Evolutionary conservation across 2,329 filamentous ascomycete species (phyloP), one percentile per base, ranked within the genome.

Genomic region (Penicillium sp.): DNA sequence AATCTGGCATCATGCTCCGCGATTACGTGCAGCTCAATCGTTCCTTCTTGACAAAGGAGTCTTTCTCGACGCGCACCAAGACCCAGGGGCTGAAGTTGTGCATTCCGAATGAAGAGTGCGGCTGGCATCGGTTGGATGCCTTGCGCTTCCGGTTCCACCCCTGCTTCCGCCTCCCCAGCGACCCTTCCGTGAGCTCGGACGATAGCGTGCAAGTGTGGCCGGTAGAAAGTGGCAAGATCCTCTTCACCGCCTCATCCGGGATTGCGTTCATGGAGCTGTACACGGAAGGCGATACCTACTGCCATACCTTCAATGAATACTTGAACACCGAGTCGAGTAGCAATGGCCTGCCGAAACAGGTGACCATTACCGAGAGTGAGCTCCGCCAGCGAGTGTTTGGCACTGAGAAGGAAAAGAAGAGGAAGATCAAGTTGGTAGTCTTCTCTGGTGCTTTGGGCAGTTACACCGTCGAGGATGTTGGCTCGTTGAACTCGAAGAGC

Each of bases 141-240:
- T 74, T 98, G 36, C 86, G 89, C 26, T 95, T 96, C 71, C 83
- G 89, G 50, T 85, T 83, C 52, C 93, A 98, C 59, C 88, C 90
- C 3, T 89, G 87, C 62, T 97, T 98, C 72, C 78, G 83, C 39
- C 77, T 94, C 36, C 87, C 90, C 0, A 84, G 81, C 40, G 93
- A 97, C 55, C 68, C 78, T 4, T 69, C 77, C 11, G 62, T 78
- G 26, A 77, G 73, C 47, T 67, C 75, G 1, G 90, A 96, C 53
- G 78, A 79, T 23, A 89, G 87, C 50, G 78, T 96, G 1, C 87
- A 94, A 57, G 86, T 87, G 1, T 97, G 87, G 82, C 81, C 86
- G 0, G 80, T 91, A 1, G 90, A 94, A 42, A 81, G 81, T 45
- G 81, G 83, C 8, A 84, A 82, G 39, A 78, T 93, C 10, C 71